Conservation (phyloP, 1,284 basidiomycete genomes). For the Ustilago sp. region DNA sequence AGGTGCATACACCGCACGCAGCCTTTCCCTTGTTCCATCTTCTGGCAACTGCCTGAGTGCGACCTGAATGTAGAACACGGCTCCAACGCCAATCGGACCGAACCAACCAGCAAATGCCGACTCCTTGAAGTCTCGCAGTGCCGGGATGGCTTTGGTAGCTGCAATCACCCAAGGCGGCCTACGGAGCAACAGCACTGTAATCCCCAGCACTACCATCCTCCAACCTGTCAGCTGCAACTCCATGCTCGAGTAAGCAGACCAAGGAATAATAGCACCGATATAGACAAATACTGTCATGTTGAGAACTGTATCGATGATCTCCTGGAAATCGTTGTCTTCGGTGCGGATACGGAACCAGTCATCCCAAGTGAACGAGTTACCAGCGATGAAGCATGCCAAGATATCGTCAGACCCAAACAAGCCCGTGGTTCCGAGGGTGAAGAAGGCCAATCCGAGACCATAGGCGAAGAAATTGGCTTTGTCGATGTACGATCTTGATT, state of each 20-base stretch:
- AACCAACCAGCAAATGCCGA: slow-evolving; percentile 67
- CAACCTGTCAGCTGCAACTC: slow-evolving; percentile 58
- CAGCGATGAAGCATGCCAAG: slow-evolving; percentile 70
- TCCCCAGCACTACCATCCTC: slow-evolving; percentile 64
- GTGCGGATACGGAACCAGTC: slow-evolving; percentile 72
- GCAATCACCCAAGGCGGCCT: slow-evolving; percentile 65
- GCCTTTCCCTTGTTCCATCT: slow-evolving; percentile 68
- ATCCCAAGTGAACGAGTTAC: slow-evolving; percentile 70
- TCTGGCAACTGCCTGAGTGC: slow-evolving; percentile 71
- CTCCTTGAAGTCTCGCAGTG: slow-evolving; percentile 58
- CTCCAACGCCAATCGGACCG: slow-evolving; percentile 69
- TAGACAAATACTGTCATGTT: slow-evolving; percentile 72
- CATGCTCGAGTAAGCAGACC: slow-evolving; percentile 53
- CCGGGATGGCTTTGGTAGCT: slow-evolving; percentile 59
- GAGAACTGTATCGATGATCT: slow-evolving; percentile 73
- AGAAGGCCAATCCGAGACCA: slow-evolving; percentile 70
- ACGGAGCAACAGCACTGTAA: slow-evolving; percentile 61
- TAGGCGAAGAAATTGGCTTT: slow-evolving; percentile 69
- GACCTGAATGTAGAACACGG: slow-evolving; percentile 73
- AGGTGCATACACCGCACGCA: slow-evolving; percentile 71
- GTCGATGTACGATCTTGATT: slow-evolving; percentile 69
- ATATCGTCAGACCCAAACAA: slow-evolving; percentile 71
- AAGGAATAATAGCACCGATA: slow-evolving; percentile 70
- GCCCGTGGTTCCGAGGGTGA: slow-evolving; percentile 70
- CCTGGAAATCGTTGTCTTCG: slow-evolving; percentile 73